Base-by-base conservation (phyloP, 2,329 filamentous ascomycete species). In the Neonectria sp. region DNA sequence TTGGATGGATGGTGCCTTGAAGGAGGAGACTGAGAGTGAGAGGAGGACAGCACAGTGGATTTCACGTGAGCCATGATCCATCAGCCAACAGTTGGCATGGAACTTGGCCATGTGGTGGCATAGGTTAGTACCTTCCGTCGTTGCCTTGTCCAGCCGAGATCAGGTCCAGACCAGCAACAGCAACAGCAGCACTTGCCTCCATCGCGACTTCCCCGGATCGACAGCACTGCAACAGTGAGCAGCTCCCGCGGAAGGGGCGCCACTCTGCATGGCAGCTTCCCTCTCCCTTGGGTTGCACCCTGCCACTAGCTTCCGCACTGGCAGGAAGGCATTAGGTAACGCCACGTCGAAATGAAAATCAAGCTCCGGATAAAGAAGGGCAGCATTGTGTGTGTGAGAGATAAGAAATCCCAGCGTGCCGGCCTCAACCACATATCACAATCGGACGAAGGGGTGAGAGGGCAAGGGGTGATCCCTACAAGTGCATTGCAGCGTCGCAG, bases 181-280 rank as follows among this genome's bases (percentile, higher is more conserved):
- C n/a, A 37, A 46, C 43, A 21, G 60, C 3, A 52, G 52, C 60
- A 56, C 63, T 57, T 57, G 63, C 63, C 57, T 65, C 57, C 52
- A 60, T 65, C 63, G 43, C 63, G 46, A 61, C 63, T 61, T 65
- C 63, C 63, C 63, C 52, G 46, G 63, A 65, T 65, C 57, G 51
- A 60, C 56, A 40, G 56, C 45, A 35, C 52, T 49, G 46, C 27
- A 24, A 37, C 51, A 37, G 31, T 21, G 49, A 46, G 43, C 49
- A 51, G 56, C n/a, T 57, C 17, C 56, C 24, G 29, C 27, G 29
- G 46, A 37, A 57, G 57, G 45, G 46, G 56, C 37, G 51, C 51
- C 37, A 25, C 12, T 46, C 37, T 51, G 53, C 40, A 48, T 52
- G 33, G 31, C 49, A 51, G 48, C 25, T 33, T 17, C 33, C 48